A percentile compares a stretch with the other conserved stretches of the same genome.
Conservation (phyloP, 345 rosid genomes). For the Triadica sebifera region DNA sequence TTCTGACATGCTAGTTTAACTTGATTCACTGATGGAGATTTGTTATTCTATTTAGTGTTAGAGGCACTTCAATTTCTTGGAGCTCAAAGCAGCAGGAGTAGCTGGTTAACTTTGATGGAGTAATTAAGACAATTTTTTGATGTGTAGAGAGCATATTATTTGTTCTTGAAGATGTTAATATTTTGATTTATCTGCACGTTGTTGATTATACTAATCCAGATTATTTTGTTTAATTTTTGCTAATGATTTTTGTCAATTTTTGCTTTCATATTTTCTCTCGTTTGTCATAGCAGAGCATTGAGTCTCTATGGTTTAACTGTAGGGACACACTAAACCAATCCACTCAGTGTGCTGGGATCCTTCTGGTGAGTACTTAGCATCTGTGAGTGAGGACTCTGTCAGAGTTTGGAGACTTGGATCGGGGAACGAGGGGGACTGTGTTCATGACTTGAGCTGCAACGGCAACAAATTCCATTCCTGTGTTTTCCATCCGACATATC, state of each 20-base stretch:
- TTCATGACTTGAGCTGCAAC: conserved; percentile 82
- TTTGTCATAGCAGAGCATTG: neutral
- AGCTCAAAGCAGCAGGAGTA: neutral
- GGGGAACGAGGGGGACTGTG: conserved; percentile 83
- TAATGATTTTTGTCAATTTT: neutral
- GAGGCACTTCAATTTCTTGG: neutral
- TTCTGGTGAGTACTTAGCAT: conserved; percentile 74
- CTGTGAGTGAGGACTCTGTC: conserved; percentile 91
- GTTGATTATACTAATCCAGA: neutral
- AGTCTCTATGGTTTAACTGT: conserved; percentile 10
- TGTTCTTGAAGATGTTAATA: neutral
- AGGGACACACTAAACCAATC: conserved; percentile 82
- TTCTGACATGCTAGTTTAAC: neutral
- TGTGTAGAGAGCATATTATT: neutral
- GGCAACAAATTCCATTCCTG: conserved; percentile 88
- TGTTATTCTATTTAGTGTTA: neutral
- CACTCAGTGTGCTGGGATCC: conserved; percentile 93
- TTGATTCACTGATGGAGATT: neutral
- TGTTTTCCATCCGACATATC: conserved; percentile 76
- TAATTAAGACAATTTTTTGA: neutral
- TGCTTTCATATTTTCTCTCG: neutral
- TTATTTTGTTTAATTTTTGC: neutral
- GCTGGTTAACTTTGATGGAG: neutral
- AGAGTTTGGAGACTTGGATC: conserved; percentile 87
- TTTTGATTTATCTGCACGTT: neutral